phyloP scores from a whole-genome alignment of 106 monocot species.

The Dioscorea alata region DNA sequence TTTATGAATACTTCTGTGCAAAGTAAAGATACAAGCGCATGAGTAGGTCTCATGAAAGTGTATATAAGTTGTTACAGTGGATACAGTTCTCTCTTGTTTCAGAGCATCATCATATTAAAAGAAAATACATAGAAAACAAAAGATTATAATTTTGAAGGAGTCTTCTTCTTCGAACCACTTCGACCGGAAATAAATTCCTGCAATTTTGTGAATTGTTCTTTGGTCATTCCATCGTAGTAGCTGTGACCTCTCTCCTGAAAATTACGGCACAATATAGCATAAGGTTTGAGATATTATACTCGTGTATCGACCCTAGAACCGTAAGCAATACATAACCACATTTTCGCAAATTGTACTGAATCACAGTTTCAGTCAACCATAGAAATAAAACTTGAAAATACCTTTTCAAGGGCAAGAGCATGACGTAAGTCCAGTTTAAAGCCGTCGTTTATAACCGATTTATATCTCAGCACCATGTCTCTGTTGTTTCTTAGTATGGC shows the following conservation, averaged over 20 bases:
- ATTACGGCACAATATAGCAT: neutral
- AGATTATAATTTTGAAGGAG: conserved; percentile 67
- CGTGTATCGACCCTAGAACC: no score
- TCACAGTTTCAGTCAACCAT: no score
- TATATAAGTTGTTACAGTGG: no score
- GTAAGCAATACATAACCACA: no score
- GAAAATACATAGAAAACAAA: neutral
- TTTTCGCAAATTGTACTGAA: no score
- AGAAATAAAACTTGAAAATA: conserved; percentile 25
- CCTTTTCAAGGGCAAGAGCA: conserved; percentile 88
- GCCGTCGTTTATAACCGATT: conserved; percentile 83
- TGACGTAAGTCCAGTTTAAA: conserved; percentile 56
- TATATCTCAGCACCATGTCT: conserved; percentile 76
- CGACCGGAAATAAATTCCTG: conserved; percentile 68
- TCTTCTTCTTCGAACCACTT: conserved; percentile 36
- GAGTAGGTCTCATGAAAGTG: no score
- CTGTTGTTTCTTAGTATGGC: conserved; percentile 69
- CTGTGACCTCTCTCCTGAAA: conserved; percentile 76
- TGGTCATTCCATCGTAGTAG: conserved; percentile 79
- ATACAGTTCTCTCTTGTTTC: no score
- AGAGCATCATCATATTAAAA: no score
- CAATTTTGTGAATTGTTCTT: conserved; percentile 83
- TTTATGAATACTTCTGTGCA: no score
- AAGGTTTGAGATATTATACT: no score
- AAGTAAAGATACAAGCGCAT: no score